Percentiles rank a stretch among this genome's conserved stretches.
These are phyloP conservation scores for Vitis labrusca DNA, from an alignment of 164 flowering plant species.

Conservation along the genomic window DNA sequence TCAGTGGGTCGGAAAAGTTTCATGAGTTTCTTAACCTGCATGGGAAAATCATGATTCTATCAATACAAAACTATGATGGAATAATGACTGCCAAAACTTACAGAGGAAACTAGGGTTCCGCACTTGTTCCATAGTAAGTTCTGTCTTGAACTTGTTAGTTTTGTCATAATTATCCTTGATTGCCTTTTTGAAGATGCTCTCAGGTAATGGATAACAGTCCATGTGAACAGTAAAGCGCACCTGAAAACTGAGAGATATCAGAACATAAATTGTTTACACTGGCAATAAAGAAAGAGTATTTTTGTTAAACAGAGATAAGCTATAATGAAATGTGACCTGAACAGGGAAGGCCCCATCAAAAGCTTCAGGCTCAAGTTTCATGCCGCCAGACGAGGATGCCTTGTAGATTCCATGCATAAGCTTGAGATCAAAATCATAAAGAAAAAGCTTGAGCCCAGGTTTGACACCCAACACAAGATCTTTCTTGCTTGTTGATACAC, in stretches of 20 bases:
- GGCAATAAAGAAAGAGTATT: neutral
- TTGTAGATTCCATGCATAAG: constrained; percentile 65
- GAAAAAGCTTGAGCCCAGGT: constrained; percentile 70
- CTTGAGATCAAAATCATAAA: constrained; percentile 72
- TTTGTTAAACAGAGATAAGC: neutral
- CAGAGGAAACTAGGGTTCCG: constrained; percentile 15
- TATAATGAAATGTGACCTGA: constrained; percentile 42
- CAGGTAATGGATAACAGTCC: constrained; percentile 75
- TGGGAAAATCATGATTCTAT: constrained; percentile 2
- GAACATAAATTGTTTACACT: neutral
- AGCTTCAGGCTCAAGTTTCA: constrained; percentile 70
- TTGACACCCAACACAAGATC: constrained; percentile 54
- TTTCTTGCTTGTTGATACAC: constrained; percentile 42
- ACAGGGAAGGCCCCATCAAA: constrained; percentile 71
- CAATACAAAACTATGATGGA: constrained; percentile 9
- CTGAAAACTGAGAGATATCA: constrained; percentile 33
- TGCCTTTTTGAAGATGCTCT: constrained; percentile 67
- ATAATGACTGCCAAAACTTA: neutral
- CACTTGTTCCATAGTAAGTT: constrained; percentile 66
- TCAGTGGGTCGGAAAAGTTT: constrained; percentile 50
- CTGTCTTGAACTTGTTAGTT: constrained; percentile 60
- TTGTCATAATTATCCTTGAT: constrained; percentile 61
- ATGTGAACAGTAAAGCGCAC: constrained; percentile 58
- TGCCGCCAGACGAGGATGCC: constrained; percentile 68
- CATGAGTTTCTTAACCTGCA: constrained; percentile 57